Evolutionary conservation across 2,329 filamentous ascomycete species (phyloP), one percentile per base, ranked within the genome.

Genomic region (Alternaria brassicae): DNA sequence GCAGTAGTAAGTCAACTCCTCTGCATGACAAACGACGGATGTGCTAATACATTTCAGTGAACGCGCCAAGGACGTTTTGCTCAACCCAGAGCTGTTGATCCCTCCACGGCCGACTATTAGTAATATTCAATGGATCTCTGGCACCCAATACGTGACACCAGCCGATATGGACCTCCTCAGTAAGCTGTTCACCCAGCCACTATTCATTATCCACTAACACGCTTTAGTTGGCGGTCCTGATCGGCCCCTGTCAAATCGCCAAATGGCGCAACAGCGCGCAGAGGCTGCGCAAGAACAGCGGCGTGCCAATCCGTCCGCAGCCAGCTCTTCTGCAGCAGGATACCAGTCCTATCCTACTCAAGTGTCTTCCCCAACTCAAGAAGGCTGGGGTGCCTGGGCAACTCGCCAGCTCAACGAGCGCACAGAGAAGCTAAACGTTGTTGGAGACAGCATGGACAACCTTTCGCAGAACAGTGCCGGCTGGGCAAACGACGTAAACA

Each of bases 71-170:
- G 93, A 97, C 73, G 87, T 83, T 7, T 83, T 99, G 3, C 87
- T 91, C 77, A 97, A 98, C 73, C 88, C 91, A 0, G 84, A 91
- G 58, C 85, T 91, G 0, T 74, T 85, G 15, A 85, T 91, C 21
- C 94, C 93, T 2, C 85, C 92, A 12, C 88, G 95, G 2, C 95
- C 95, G 1, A 97, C 93, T 0, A 99, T 99, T 60, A 96, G 91
- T 19, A 97, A 96, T 71, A 79, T 99, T 36, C 93, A 98, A 79
- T 99, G 95, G 95, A 92, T 99, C 52, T 91, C 93, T 0, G 95
- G 95, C 4, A 98, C 94, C 1, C 94, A 97, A 77, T 91, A 96
- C 69, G 86, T 99, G 44, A 92, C 92, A 1, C 90, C 92, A 0
- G 84, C 89, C 2, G 95, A 99, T 71, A 88, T 99, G 72, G 95